These are phyloP conservation scores for Thielaviopsis euricoi DNA, from an alignment of 2,329 filamentous ascomycete genomes.

Conservation along the genomic window DNA sequence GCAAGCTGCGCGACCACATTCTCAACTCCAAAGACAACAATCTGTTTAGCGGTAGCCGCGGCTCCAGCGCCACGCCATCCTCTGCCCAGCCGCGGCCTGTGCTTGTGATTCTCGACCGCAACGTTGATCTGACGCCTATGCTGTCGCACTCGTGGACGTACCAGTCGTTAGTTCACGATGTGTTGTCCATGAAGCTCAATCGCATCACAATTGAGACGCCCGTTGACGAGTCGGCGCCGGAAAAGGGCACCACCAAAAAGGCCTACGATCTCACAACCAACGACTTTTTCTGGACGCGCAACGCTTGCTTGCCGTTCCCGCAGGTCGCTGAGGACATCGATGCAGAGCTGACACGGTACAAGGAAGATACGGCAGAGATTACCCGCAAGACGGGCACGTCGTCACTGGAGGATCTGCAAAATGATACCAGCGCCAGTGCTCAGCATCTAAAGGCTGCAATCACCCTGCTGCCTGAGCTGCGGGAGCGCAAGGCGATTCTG, in stretches of 20 bases:
- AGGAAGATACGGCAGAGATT: conserved; percentile 84
- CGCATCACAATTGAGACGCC: conserved; percentile 83
- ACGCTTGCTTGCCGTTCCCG: conserved; percentile 78
- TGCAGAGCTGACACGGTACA: conserved; percentile 81
- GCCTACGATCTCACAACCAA: conserved; percentile 76
- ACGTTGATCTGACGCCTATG: conserved; percentile 93
- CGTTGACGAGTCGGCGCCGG: conserved; percentile 57
- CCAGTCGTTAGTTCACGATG: conserved; percentile 63
- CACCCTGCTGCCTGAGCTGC: conserved; percentile 75
- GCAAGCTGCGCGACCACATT: conserved; percentile 90
- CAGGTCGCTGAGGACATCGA: conserved; percentile 96
- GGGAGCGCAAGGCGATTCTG: conserved; percentile 79
- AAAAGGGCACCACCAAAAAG: conserved; percentile 66
- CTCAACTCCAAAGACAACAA: conserved; percentile 89
- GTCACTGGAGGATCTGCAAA: conserved; percentile 81
- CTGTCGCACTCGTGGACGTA: conserved; percentile 81
- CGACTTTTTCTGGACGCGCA: conserved; percentile 95
- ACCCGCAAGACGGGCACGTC: conserved; percentile 90
- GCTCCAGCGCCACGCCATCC: conserved; percentile 37
- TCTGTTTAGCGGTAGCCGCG: conserved; percentile 55
- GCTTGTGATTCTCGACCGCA: conserved; percentile 83
- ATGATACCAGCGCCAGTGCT: conserved; percentile 74
- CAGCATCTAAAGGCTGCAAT: conserved; percentile 94
- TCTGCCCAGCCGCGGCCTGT: conserved; percentile 61
- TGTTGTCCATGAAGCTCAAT: conserved; percentile 51